Conservation (phyloP, 1,139 yeast species). For the Candida mesenterica region DNA sequence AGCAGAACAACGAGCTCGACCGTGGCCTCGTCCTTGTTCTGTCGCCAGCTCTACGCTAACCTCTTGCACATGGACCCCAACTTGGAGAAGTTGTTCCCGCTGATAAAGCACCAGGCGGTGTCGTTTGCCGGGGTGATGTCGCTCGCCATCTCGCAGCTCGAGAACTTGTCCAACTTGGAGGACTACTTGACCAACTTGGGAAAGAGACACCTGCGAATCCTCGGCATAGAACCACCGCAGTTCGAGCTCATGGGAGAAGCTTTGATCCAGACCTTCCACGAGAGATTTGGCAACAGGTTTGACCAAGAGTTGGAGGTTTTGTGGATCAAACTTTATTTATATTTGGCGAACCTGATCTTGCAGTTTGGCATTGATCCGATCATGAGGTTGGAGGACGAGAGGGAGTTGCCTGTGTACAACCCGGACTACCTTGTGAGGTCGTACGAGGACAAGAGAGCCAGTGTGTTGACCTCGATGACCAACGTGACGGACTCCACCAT, state of each 20-base stretch:
- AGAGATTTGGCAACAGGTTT: constrained; percentile 53
- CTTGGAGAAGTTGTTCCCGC: constrained; percentile 59
- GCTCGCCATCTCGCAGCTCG: constrained; percentile 52
- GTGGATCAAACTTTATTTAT: constrained; percentile 68
- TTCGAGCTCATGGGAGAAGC: constrained; percentile 83
- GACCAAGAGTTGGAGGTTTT: constrained; percentile 56
- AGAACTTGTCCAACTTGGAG: constrained; percentile 45
- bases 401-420: no score
- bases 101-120: constrained; percentile 68
- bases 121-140: constrained; percentile 79
- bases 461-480: constrained; percentile 18
- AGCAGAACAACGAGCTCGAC: constrained; percentile 22
- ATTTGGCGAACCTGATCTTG: constrained; percentile 62
- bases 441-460: constrained; percentile 14
- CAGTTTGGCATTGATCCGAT: constrained; percentile 67
- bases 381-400: constrained; percentile 23
- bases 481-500: constrained; percentile 11
- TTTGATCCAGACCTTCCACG: constrained; percentile 68
- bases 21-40: constrained; percentile 51
- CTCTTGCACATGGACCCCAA: constrained; percentile 52
- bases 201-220: constrained; percentile 70
- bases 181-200: constrained; percentile 65
- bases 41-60: constrained; percentile 63
- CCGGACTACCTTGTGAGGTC: no score
- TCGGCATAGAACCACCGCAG: constrained; percentile 71